Evolutionary conservation across 768 basidiomycete species (phyloP), one percentile per base, ranked within the genome.

Genomic region (Lentinula guzmanii): DNA sequence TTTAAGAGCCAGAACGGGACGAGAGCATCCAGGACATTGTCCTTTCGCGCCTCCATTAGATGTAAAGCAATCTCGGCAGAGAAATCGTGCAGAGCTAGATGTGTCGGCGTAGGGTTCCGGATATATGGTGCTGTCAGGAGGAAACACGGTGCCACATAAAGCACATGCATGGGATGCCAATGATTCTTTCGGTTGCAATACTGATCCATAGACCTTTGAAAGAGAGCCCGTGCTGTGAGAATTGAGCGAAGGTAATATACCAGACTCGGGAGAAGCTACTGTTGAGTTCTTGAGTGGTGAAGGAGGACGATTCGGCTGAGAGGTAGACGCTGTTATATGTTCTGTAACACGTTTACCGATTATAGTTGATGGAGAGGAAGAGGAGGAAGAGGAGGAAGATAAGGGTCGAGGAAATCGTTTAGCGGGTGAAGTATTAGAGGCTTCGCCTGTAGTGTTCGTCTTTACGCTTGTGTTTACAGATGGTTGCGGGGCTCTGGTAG

Each of bases 51-150:
- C 91, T 33, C 91, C 91, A 61, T 86, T 86, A 34, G 70, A 64
- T 24, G 80, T 76, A 68, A 91, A 94, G 70, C 92, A 94, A 24
- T 82, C 73, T 31, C 84, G 82, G 71, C 92, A 94, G 15, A 93
- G 75, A 71, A 91, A 93, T 2, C 82, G 80, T n/a, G 75, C 75
- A 9, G 71, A 69, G 53, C 67, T 69, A 5, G 72, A 63, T n/a
- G 65, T 68, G 15, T 60, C 59, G 37, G n/a, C 59, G 46, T 66
- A 58, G 42, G 87, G 88, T 66, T 92, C 87, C 1, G 92, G 92
- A 68, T 91, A 94, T 62, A 94, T 91, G 34, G 92, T 94, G 21
- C 89, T 84, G 70, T 94, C 91, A 2, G 91, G 91, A 39, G 85
- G 82, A 68, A 93, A 94, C 9, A 79, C 75, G 0, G 78, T 71